phyloP scores from a whole-genome alignment of 768 basidiomycete species.

The Rhodotorula toruloides region DNA sequence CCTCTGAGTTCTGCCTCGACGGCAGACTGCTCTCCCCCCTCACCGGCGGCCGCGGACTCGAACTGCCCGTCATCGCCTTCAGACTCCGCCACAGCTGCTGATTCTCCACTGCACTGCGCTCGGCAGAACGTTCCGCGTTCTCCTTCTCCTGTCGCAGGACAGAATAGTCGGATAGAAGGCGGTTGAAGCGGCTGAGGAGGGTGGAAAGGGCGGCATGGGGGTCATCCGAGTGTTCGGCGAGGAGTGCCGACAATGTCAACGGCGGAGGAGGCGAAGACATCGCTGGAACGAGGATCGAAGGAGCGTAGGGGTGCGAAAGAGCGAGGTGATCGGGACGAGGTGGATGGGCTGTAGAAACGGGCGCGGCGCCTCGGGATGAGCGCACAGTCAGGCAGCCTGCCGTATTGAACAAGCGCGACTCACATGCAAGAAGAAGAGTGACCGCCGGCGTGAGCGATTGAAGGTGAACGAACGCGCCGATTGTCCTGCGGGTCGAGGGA shows the following conservation, averaged over 20 bases:
- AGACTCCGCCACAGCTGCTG: conserved; percentile 33
- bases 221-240: conserved; percentile 24
- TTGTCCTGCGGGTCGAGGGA: too few species aligned
- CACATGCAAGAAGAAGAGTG: too few species aligned
- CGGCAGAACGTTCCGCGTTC: neutral
- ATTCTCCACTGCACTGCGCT: conserved; percentile 28
- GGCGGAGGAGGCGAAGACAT: conserved; percentile 6
- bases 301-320: neutral
- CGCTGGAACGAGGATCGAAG: neutral
- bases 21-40: too few species aligned
- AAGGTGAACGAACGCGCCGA: too few species aligned
- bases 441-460: too few species aligned
- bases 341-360: too few species aligned
- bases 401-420: too few species aligned
- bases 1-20: conserved; percentile 5
- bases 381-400: too few species aligned
- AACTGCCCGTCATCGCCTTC: conserved; percentile 11
- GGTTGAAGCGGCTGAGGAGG: conserved; percentile 32
- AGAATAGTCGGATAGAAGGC: conserved; percentile 9
- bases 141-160: conserved; percentile 9
- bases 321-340: too few species aligned
- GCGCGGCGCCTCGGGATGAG: too few species aligned
- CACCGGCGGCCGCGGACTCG: conserved; percentile 23
- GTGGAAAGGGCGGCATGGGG: conserved; percentile 17
- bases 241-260: too few species aligned